A percentile compares a stretch with the other conserved stretches of the same genome.
phyloP scores from a whole-genome alignment of 495 filamentous ascomycete genomes.

The Letharia columbiana region DNA sequence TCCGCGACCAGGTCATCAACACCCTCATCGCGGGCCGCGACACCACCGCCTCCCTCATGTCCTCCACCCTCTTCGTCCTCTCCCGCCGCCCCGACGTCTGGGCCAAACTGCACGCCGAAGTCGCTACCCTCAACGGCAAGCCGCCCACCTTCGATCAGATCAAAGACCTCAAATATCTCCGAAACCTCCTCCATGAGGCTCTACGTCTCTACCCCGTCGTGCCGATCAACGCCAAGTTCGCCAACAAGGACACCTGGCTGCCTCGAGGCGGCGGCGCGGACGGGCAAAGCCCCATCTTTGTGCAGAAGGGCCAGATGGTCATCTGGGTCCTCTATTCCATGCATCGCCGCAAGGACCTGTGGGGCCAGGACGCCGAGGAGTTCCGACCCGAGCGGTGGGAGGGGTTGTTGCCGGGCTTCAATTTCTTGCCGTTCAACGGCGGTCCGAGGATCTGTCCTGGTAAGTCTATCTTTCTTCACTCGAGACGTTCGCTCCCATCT shows the following conservation, averaged over 20 bases:
- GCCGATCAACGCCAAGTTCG: slow-evolving; percentile 45
- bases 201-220: slow-evolving; percentile 52
- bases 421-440: slow-evolving; percentile 55
- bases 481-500: neutral
- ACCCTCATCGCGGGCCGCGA: slow-evolving; percentile 44
- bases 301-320: slow-evolving; percentile 30
- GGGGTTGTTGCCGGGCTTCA: slow-evolving; percentile 36
- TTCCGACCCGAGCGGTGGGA: slow-evolving; percentile 24
- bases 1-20: slow-evolving; percentile 54
- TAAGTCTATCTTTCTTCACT: neutral
- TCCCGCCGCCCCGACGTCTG: slow-evolving; percentile 5
- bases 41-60: slow-evolving; percentile 34
- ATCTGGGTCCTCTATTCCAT: slow-evolving; percentile 26
- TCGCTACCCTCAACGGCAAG: slow-evolving; percentile 30
- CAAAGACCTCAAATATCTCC: slow-evolving; percentile 41
- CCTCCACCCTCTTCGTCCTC: slow-evolving; percentile 15
- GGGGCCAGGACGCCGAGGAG: slow-evolving; percentile 29
- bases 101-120: slow-evolving; percentile 23
- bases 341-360: slow-evolving; percentile 31
- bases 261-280: slow-evolving; percentile 46
- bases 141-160: slow-evolving; percentile 35
- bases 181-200: slow-evolving; percentile 42
- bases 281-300: slow-evolving; percentile 39
- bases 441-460: slow-evolving; percentile 47
- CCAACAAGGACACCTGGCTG: slow-evolving; percentile 41